Percentiles rank a stretch among this genome's conserved stretches.
phyloP scores from a whole-genome alignment of 345 rosid genomes.

The Aethionema arabicum region DNA sequence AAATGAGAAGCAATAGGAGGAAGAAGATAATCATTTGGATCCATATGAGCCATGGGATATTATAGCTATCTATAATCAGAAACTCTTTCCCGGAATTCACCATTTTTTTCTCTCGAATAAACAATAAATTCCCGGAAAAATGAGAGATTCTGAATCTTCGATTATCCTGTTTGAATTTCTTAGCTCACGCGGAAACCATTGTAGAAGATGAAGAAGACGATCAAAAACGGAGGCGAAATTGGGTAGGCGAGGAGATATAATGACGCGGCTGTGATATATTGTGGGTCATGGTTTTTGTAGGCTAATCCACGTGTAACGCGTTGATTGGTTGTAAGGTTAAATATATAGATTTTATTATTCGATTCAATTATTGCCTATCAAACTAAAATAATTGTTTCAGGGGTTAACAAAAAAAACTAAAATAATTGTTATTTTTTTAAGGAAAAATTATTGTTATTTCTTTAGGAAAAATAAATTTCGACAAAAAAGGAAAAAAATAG shows the following conservation, averaged over 20 bases:
- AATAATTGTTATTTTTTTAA: too few relatives aligned
- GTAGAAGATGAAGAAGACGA: conserved; percentile 18
- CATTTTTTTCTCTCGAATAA: conserved; percentile 29
- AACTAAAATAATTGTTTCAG: too few relatives aligned
- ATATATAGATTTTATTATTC: background rate
- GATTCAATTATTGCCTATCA: too few relatives aligned
- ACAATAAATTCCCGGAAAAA: background rate
- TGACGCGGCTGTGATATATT: conserved; percentile 30
- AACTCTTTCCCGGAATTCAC: conserved; percentile 57
- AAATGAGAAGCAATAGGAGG: conserved; percentile 68
- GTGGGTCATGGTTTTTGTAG: conserved; percentile 10
- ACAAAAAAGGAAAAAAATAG: too few relatives aligned
- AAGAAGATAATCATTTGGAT: conserved; percentile 65
- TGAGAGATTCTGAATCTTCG: conserved; percentile 22
- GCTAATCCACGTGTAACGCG: conserved; percentile 27
- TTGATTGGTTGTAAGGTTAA: background rate
- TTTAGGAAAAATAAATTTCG: too few relatives aligned
- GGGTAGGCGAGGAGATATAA: conserved; percentile 20
- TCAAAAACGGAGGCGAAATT: conserved; percentile 23
- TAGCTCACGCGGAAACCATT: conserved; percentile 9
- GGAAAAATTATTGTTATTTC: too few relatives aligned
- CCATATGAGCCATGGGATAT: conserved; percentile 80
- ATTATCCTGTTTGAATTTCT: background rate
- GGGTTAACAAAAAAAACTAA: too few relatives aligned
- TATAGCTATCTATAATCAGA: conserved; percentile 45